Base-by-base conservation (phyloP, 345 rosid genomes). In the Melastoma malabathricum region DNA sequence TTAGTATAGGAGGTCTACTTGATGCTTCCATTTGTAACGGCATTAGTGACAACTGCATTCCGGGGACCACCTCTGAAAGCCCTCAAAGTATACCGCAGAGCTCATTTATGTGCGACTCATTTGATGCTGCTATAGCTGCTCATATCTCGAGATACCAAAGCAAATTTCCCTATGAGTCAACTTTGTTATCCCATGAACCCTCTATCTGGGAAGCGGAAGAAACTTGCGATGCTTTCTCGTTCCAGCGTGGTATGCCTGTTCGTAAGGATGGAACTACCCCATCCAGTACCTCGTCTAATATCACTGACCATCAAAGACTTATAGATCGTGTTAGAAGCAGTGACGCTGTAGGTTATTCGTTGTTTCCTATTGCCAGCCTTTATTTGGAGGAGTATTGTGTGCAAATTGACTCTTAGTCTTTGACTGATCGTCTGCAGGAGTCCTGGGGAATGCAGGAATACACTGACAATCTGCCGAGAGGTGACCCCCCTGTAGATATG, bases 101-200 rank as follows among this genome's bases (percentile, higher is more conserved):
- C 47, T 55, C 95, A 15, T 81, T 83, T 64, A 82, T 80, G 72
- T 88, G 92, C 15, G 97, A 93, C 70, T 93, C 99, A 51, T 93
- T 93, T 48, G 99, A 93, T 72, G 99, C 97, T 56, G 99, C 86
- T 51, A 83, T 92, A 61, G 97, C 99, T 66, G 99, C 95, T 57
- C 97, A 93, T 73, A 65, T 93, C 58, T 77, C 82, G 51, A 79
- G 67, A 65, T 86, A 81, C 56, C 94, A 87, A 65, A 74, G 75
- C 67, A 84, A 73, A 71, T 63, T 67, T 59, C 79, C 60, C 43
- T 48, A 59, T 56, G 58, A 62, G 50, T 67, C 81, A 18, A 49
- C 64, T 3, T 47, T 71, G 51, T 46, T 66, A 60, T 60, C 77
- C 65, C 78, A 77, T 56, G 51, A 79, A 44, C 59, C 86, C 23